phyloP scores from a whole-genome alignment of 306 rosid species.

The Myrica gale region DNA sequence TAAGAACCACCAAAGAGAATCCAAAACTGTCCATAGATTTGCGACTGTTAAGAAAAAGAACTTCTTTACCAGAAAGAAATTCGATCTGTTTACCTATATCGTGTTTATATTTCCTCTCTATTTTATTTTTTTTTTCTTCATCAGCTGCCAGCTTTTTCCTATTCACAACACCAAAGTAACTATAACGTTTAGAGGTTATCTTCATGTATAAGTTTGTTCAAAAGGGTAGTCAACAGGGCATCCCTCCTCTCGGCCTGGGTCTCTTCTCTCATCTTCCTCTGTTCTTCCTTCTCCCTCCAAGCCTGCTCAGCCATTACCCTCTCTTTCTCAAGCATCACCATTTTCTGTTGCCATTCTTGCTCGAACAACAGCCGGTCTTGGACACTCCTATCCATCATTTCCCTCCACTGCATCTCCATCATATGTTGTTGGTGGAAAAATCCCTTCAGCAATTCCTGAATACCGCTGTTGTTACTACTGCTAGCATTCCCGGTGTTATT shows the following conservation, averaged over 20 bases:
- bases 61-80: slow-evolving; percentile 24
- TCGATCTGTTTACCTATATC: slow-evolving; percentile 19
- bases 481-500: slow-evolving; percentile 25
- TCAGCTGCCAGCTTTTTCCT: slow-evolving; percentile 20
- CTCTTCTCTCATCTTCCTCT: slow-evolving; percentile 77
- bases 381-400: slow-evolving; percentile 62
- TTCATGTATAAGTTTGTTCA: slow-evolving; percentile 63
- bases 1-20: slow-evolving; percentile 14
- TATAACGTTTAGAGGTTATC: slow-evolving; percentile 33
- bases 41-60: neutral
- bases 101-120: slow-evolving; percentile 18
- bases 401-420: slow-evolving; percentile 92
- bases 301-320: slow-evolving; percentile 65
- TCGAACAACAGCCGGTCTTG: slow-evolving; percentile 61
- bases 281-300: slow-evolving; percentile 93
- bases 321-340: slow-evolving; percentile 82
- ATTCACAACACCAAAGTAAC: slow-evolving; percentile 27
- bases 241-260: slow-evolving; percentile 75
- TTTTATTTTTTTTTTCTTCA: slow-evolving; percentile 12
- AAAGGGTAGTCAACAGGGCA: slow-evolving; percentile 67
- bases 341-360: slow-evolving; percentile 76
- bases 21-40: slow-evolving; percentile 17
- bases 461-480: slow-evolving; percentile 24
- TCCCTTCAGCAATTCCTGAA: slow-evolving; percentile 63
- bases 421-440: slow-evolving; percentile 66